These are phyloP conservation scores for Trypanosomatidae sp. DNA, from an alignment of 208 protist genomes.

Conservation along the genomic window DNA sequence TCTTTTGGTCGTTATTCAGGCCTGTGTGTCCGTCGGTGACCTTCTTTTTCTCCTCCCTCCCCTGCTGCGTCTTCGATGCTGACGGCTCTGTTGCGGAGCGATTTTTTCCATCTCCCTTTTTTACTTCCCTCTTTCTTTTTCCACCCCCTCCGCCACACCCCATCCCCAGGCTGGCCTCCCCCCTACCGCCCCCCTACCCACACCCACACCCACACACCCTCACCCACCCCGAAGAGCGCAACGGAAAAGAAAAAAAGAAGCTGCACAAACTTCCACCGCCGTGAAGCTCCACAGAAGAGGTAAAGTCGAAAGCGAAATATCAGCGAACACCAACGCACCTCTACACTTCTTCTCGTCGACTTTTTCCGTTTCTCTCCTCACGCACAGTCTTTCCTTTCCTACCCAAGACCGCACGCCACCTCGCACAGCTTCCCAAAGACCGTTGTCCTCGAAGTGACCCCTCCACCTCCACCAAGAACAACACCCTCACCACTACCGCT, in stretches of 20 bases:
- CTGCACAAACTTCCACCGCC: neutral
- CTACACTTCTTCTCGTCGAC: neutral
- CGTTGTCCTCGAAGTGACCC: neutral
- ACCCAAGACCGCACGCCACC: neutral
- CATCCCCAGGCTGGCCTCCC: no score
- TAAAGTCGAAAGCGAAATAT: neutral
- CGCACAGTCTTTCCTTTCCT: neutral
- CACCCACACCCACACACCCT: neutral
- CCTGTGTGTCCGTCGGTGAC: neutral
- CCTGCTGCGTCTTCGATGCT: neutral
- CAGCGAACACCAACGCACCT: neutral
- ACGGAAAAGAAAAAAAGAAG: no score
- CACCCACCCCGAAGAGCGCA: no score
- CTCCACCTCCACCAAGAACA: neutral
- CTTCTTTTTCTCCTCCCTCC: neutral
- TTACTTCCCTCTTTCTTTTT: neutral
- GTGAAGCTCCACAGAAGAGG: neutral
- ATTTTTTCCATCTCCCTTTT: neutral
- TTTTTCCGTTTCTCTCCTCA: neutral
- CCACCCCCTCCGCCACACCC: neutral
- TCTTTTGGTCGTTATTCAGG: constrained; percentile 13
- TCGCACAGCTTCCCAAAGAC: neutral
- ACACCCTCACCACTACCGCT: neutral
- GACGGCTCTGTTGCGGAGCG: neutral
- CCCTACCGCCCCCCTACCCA: neutral